phyloP scores from a whole-genome alignment of 1,284 basidiomycete genomes.

The Microbotryomycetes sp. region DNA sequence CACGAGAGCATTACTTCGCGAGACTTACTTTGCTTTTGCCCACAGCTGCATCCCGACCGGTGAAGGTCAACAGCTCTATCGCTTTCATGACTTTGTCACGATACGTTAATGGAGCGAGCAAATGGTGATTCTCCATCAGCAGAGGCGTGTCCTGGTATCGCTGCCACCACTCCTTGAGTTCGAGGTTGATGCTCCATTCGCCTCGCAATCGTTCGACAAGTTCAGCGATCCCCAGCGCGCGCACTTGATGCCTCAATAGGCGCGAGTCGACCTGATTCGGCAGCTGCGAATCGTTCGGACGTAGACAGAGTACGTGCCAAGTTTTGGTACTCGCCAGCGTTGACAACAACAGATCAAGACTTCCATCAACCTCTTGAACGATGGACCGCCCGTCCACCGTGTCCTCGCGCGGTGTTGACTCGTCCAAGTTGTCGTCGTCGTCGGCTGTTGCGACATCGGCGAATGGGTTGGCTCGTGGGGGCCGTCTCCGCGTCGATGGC shows the following conservation, averaged over 20 bases:
- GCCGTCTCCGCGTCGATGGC: constrained; percentile 76
- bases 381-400: constrained; percentile 11
- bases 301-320: constrained; percentile 91
- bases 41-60: constrained; percentile 65
- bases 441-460: constrained; percentile 29
- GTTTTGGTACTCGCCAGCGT: constrained; percentile 20
- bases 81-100: constrained; percentile 42
- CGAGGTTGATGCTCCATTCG: constrained; percentile 73
- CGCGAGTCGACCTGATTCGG: constrained; percentile 89
- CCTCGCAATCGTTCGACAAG: constrained; percentile 62
- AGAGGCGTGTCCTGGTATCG: constrained; percentile 57
- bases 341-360: constrained; percentile 22
- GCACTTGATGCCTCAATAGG: constrained; percentile 83
- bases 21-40: constrained; percentile 65
- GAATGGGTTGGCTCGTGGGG: constrained; percentile 45
- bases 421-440: constrained; percentile 36
- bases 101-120: constrained; percentile 41
- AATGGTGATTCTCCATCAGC: constrained; percentile 50
- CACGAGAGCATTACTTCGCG: not conserved
- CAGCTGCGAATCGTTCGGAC: constrained; percentile 89
- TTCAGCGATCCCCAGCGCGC: constrained; percentile 70
- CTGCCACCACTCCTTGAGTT: constrained; percentile 77
- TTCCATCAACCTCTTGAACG: constrained; percentile 25
- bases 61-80: constrained; percentile 57
- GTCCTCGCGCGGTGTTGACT: not conserved